phyloP scores from a whole-genome alignment of 2,329 filamentous ascomycete species.

The Pseudogymnoascus pannorum region DNA sequence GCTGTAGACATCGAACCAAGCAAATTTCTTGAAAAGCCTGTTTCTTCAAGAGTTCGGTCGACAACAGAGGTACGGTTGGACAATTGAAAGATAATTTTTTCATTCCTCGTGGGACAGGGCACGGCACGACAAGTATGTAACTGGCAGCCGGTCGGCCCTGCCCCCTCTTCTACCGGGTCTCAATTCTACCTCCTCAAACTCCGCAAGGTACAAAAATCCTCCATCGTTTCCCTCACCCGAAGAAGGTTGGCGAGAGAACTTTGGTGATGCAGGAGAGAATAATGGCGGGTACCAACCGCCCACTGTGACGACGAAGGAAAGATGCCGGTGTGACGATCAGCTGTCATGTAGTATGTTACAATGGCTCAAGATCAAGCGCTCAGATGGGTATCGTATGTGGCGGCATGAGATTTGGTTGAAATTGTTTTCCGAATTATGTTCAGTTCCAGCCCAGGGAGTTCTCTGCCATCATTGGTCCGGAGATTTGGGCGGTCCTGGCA shows the following conservation, averaged over 20 bases:
- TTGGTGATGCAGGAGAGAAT: conserved; percentile 25
- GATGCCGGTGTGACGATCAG: conserved; percentile 18
- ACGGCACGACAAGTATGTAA: not conserved
- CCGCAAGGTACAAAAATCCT: conserved; percentile 15
- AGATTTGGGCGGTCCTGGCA: conserved; percentile 61
- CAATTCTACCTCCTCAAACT: conserved; percentile 14
- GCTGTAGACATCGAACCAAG: not conserved
- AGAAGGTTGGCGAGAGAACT: conserved; percentile 22
- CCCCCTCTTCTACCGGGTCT: conserved; percentile 11
- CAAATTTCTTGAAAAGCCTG: not conserved
- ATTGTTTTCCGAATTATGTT: conserved; percentile 22
- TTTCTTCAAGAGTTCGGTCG: not conserved
- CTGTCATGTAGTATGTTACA: conserved; percentile 14
- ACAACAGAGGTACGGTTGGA: not conserved
- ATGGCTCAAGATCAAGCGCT: conserved; percentile 20
- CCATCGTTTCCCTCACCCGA: conserved; percentile 13
- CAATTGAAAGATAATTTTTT: conserved; percentile 4
- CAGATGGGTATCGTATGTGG: conserved; percentile 16
- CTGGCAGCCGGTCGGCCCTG: not conserved
- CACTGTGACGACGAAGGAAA: conserved; percentile 24
- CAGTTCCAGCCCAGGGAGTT: conserved; percentile 73
- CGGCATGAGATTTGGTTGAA: conserved; percentile 11
- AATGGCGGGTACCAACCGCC: conserved; percentile 25
- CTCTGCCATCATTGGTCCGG: conserved; percentile 67
- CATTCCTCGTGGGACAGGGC: not conserved